Percentiles rank a stretch among this genome's conserved stretches.
These are phyloP conservation scores for Lactifluus echinatus DNA, from an alignment of 768 basidiomycete genomes.

Conservation along the genomic window DNA sequence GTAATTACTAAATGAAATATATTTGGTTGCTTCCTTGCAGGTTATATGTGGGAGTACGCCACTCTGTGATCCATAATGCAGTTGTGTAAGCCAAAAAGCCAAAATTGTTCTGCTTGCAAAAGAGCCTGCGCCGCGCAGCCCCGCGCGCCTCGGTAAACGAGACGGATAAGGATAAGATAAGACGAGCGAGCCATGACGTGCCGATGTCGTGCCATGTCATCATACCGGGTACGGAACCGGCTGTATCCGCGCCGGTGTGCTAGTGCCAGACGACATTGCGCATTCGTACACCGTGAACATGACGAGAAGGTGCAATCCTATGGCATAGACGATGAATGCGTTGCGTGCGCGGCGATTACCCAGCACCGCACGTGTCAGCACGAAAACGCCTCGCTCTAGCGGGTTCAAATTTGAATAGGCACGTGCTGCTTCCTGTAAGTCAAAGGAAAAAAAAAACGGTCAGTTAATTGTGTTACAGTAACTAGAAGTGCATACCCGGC, in stretches of 20 bases:
- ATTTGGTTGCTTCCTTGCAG: neutral
- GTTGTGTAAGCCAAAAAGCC: neutral
- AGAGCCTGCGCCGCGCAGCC: too few species aligned
- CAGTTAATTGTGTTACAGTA: neutral
- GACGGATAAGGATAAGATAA: too few species aligned
- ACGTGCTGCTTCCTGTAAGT: conserved; percentile 81
- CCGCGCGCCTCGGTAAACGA: neutral
- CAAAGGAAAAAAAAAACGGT: conserved; percentile 1
- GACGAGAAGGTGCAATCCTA: conserved; percentile 71
- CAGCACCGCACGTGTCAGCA: conserved; percentile 76
- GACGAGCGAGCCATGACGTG: neutral
- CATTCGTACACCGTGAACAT: conserved; percentile 75
- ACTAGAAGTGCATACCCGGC: conserved; percentile 84
- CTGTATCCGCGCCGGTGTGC: conserved; percentile 32
- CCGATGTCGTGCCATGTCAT: neutral
- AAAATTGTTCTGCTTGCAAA: neutral
- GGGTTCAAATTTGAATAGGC: conserved; percentile 89
- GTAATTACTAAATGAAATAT: conserved; percentile 11
- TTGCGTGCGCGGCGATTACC: conserved; percentile 86
- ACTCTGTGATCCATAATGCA: neutral
- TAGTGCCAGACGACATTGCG: conserved; percentile 35
- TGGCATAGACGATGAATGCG: conserved; percentile 82
- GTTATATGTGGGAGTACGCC: neutral
- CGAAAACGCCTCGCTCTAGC: conserved; percentile 79
- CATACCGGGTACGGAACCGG: conserved; percentile 37